phyloP scores from a whole-genome alignment of 371 early-diverging fungal genomes.

The Mortierella sp. region DNA sequence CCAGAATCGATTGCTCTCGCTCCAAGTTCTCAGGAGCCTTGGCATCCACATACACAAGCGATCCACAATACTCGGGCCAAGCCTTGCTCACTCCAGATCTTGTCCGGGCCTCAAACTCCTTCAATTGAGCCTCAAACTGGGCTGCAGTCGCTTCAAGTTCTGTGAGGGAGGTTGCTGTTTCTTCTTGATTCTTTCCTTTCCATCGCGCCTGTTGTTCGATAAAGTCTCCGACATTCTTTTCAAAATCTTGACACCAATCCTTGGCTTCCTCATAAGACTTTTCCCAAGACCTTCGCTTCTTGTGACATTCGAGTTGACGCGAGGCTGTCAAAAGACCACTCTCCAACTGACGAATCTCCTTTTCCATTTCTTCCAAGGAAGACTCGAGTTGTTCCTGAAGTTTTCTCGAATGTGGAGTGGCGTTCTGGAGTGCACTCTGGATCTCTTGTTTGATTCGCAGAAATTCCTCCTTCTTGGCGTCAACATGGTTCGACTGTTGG shows the following conservation, averaged over 20 bases:
- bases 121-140: slow-evolving; percentile 25
- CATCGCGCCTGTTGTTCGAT: slow-evolving; percentile 31
- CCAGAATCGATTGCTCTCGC: too few species aligned
- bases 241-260: slow-evolving; percentile 22
- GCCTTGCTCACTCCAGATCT: slow-evolving; percentile 23
- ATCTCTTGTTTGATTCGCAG: slow-evolving; percentile 13
- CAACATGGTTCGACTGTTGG: slow-evolving; percentile 1
- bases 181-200: slow-evolving; percentile 4
- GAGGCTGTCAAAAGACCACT: slow-evolving; percentile 19
- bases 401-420: slow-evolving; percentile 33
- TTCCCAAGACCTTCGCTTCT: slow-evolving; percentile 37
- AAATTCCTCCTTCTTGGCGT: slow-evolving; percentile 28
- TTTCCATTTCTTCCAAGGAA: slow-evolving; percentile 27
- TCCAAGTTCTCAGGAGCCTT: too few species aligned
- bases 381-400: slow-evolving; percentile 26
- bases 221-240: slow-evolving; percentile 13
- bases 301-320: slow-evolving; percentile 27
- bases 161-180: neutral
- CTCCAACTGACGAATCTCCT: slow-evolving; percentile 26
- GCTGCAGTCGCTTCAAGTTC: slow-evolving; percentile 19
- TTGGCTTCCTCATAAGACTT: slow-evolving; percentile 19
- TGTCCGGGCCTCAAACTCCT: slow-evolving; percentile 20
- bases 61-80: slow-evolving; percentile 27
- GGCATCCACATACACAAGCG: slow-evolving; percentile 19
- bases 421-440: slow-evolving; percentile 10